Evolutionary conservation across 1,139 yeast genomes (phyloP), one percentile per base, ranked within the genome.

Genomic region (Kodamaea suecica): DNA sequence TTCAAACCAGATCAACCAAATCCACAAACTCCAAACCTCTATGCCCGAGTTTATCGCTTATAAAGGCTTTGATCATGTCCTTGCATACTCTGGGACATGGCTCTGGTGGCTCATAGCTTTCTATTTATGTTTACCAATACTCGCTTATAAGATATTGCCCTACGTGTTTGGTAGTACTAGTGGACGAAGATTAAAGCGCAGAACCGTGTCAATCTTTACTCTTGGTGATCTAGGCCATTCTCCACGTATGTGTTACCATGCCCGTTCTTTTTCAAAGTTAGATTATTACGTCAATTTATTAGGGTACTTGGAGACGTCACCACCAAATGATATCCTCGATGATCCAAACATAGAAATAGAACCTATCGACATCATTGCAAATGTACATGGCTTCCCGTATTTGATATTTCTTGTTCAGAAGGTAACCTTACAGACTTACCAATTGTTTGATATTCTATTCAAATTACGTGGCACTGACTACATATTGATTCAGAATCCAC

Each of bases 141-240:
- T 62, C 6, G 70, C 67, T 2, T 67, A 67, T 46, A 42, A 55
- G 8, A 34, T 70, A 1, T 39, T 67, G 3, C 75, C 76, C 5
- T 54, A 50, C 29, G 36, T 58, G 36, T 13, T 23, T 10, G 25
- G 35, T 6, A 16, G 13, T 17, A 27, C n/a, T 15, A 31, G 51
- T 9, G 50, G 52, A 2, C 11, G 28, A 10, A 25, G 17, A 10
- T 25, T 13, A 10, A 48, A 52, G 39, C 61, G 73, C 44, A 74
- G 65, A 45, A 64, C 86, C 30, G 78, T 87, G 3, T 72, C 85
- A 6, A 79, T 92, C 17, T 73, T 86, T 40, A 98, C 92, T 1
- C 65, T 94, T 17, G 99, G 99, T 1, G 98, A 92, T 53, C 57
- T 94, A 36, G 97, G 96, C 10, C 95, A 90, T 51, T 90, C 97